These are phyloP conservation scores for Pistacia atlantica DNA, from an alignment of 345 rosid species.

Conservation along the genomic window DNA sequence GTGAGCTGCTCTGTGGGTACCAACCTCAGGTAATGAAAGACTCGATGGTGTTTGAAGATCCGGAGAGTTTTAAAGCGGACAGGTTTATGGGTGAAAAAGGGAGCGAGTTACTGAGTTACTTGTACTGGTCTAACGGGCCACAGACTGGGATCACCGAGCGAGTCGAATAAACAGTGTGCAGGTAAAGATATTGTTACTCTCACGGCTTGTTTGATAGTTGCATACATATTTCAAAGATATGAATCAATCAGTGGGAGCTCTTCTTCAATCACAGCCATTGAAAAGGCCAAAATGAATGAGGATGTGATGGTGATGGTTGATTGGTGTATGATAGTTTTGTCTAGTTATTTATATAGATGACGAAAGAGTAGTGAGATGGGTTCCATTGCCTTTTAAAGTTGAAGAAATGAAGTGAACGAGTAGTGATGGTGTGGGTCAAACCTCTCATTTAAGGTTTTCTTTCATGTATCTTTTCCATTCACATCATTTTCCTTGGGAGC, in stretches of 20 bases:
- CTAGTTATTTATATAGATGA: background rate
- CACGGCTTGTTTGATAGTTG: conserved; percentile 58
- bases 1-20: conserved; percentile 83
- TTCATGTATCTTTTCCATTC: too few species aligned
- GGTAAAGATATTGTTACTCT: conserved; percentile 67
- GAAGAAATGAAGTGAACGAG: too few species aligned
- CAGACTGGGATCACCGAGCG: conserved; percentile 70
- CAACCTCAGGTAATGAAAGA: conserved; percentile 76
- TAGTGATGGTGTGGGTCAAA: too few species aligned
- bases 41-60: conserved; percentile 58
- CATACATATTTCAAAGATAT: conserved; percentile 60
- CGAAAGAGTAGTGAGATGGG: too few species aligned
- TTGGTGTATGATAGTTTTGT: background rate
- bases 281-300: conserved; percentile 39
- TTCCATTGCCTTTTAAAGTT: too few species aligned
- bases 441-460: too few species aligned
- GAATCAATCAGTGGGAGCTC: conserved; percentile 52
- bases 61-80: conserved; percentile 69
- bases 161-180: conserved; percentile 78
- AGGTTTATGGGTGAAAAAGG: conserved; percentile 60
- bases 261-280: conserved; percentile 52
- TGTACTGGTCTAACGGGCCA: conserved; percentile 89
- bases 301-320: background rate
- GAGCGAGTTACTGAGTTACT: conserved; percentile 44
- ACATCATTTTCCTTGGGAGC: too few species aligned